Conservation (phyloP, 177 flowering plant genomes). For the Vitis hybrid region DNA sequence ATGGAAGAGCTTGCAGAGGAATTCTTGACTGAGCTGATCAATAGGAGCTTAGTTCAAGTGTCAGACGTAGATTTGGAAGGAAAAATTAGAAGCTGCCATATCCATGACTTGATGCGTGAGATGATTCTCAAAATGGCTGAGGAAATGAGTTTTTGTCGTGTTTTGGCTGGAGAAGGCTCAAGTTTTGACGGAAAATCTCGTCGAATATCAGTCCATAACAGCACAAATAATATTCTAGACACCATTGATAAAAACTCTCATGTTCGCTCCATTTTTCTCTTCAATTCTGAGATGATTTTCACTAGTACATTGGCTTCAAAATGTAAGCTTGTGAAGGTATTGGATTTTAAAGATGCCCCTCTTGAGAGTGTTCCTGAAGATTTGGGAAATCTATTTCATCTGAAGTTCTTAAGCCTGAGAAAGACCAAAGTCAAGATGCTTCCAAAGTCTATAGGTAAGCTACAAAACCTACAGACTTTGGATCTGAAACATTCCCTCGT, state of each 20-base stretch:
- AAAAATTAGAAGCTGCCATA: neutral
- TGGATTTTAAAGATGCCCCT: constrained; percentile 13
- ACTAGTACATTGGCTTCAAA: neutral
- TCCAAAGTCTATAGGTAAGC: constrained; percentile 10
- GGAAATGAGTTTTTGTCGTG: neutral
- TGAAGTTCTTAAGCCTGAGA: constrained; percentile 13
- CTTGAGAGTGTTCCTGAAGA: neutral
- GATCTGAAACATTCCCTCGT: constrained; percentile 2
- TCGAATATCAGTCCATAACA: neutral
- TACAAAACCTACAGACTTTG: constrained; percentile 12
- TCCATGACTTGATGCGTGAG: constrained; percentile 8
- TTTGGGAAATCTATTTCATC: constrained; percentile 9
- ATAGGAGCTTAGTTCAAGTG: constrained; percentile 1
- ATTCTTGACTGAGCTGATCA: too few species aligned
- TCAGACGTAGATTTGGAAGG: neutral
- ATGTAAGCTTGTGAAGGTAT: constrained; percentile 11
- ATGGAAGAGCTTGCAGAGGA: too few species aligned
- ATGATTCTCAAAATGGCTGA: neutral
- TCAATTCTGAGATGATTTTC: neutral
- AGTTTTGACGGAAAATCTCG: constrained; percentile 1
- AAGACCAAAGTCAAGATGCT: constrained; percentile 4
- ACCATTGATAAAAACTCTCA: neutral
- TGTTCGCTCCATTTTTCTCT: constrained; percentile 5
- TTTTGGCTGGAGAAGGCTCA: neutral
- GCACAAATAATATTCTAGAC: too few species aligned